Evolutionary conservation across 345 rosid species (phyloP).

Genomic region (Ailanthus altissimus): DNA sequence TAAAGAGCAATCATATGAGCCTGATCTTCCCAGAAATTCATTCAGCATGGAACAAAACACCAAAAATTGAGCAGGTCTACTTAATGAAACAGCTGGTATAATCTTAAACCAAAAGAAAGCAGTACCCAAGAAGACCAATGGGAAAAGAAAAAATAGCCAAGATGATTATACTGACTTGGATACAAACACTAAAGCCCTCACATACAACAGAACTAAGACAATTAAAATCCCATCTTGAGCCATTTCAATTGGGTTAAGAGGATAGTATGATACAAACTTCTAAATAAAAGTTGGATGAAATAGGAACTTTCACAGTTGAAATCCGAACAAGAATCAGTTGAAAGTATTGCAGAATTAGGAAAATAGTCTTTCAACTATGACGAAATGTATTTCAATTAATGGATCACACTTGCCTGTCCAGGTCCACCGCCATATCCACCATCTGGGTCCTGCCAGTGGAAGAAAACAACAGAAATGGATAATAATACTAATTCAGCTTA

Average conservation of each 20-base stretch:
- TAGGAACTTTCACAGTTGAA: neutral
- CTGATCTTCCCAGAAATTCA: neutral
- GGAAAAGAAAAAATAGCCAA: neutral
- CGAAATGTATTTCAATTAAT: conserved; percentile 6
- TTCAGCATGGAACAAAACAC: neutral
- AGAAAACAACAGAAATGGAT: neutral
- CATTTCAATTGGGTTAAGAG: conserved; percentile 3
- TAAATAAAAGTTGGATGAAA: neutral
- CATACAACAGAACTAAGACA: neutral
- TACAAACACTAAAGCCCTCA: neutral
- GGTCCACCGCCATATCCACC: conserved; percentile 99
- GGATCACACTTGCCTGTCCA: conserved; percentile 76
- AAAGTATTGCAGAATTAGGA: neutral
- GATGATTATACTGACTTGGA: neutral
- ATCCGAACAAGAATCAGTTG: conserved; percentile 1
- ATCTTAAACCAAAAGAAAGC: neutral
- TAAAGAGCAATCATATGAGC: neutral
- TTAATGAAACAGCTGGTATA: neutral
- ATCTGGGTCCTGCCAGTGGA: conserved; percentile 57
- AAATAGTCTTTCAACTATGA: neutral
- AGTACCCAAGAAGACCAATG: neutral
- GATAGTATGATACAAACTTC: neutral
- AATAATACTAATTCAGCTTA: neutral
- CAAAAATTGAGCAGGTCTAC: neutral
- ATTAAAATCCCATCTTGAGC: neutral